Percentiles rank a stretch among this genome's conserved stretches.
These are phyloP conservation scores for Camellia sinensis DNA, from an alignment of 148 eudicot species.

Conservation along the genomic window DNA sequence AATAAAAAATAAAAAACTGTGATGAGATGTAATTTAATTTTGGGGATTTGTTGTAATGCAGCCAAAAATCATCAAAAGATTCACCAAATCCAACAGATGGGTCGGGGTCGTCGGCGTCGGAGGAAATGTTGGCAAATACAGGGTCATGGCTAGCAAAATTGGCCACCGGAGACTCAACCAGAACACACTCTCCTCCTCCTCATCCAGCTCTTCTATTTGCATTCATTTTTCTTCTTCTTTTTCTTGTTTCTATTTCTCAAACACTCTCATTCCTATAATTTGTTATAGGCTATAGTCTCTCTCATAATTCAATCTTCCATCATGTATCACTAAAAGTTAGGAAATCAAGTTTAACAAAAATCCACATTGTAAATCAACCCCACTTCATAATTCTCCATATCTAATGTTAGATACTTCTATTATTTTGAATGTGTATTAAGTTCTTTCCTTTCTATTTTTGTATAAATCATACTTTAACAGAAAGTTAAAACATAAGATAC, in stretches of 20 bases:
- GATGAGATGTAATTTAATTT: background rate
- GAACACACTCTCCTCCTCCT: slow-evolving; percentile 29
- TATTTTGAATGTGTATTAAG: background rate
- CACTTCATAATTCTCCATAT: background rate
- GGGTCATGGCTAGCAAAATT: slow-evolving; percentile 32
- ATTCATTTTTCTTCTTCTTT: background rate
- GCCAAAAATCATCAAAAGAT: slow-evolving; percentile 45
- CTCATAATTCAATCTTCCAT: too few species aligned
- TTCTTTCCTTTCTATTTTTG: background rate
- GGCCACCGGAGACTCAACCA: slow-evolving; percentile 50
- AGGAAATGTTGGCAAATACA: slow-evolving; percentile 37
- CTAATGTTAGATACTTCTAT: background rate
- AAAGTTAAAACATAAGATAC: too few species aligned
- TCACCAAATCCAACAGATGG: slow-evolving; percentile 12
- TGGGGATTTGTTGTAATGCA: slow-evolving; percentile 19
- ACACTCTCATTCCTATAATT: background rate
- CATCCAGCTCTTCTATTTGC: slow-evolving; percentile 15
- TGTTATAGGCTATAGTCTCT: too few species aligned
- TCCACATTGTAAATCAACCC: too few species aligned
- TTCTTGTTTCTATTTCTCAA: background rate
- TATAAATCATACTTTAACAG: too few species aligned
- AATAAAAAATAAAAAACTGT: too few species aligned
- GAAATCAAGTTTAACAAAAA: too few species aligned
- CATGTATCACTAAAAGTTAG: too few species aligned
- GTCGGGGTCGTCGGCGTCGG: too few species aligned